Evolutionary conservation across 2,329 filamentous ascomycete species (phyloP), one percentile per base, ranked within the genome.

Genomic region (Stagonosporopsis vannaccii): DNA sequence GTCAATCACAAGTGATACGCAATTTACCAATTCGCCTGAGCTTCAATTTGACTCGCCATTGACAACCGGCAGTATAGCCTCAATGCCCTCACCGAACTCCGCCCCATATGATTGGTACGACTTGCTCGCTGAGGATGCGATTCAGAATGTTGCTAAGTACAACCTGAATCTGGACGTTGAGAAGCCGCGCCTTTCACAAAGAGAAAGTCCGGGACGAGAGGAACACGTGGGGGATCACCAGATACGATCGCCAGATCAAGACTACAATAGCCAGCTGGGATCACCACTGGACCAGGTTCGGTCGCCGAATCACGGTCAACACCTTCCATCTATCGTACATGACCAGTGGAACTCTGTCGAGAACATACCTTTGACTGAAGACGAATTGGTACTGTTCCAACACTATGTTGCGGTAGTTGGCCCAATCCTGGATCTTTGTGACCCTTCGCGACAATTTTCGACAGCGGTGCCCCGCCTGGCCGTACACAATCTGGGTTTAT

Each of bases 401-500:
- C 75, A 76, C 42, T 80, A 76, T 50, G 70, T 79, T 6, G 73
- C 62, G 15, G 65, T 68, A 1, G 65, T 77, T 36, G 75, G 77
- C 7, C 61, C 71, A 0, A 78, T 78, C 65, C 65, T 81, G 30
- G 80, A 82, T 58, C 66, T 81, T 1, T 78, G 77, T 50, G 79
- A 81, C 59, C 77, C 78, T 1, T 61, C 71, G 4, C 72, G 69
- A 50, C 76, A 79, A 40, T 74, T 75, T 15, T 61, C 72, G 2
- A 76, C 62, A 55, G 76, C 49, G 13, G 68, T 73, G 2, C 71
- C 71, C 23, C 57, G 68, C 15, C 51, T 74, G 9, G 79, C 82
- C 2, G 70, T 85, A 53, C 78, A 79, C 25, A 87, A 87, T 60
- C 73, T 80, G 23, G 85, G 85, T 0, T 65, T 87, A 3, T 79